phyloP scores from a whole-genome alignment of 345 rosid genomes.

The Salix caprea region DNA sequence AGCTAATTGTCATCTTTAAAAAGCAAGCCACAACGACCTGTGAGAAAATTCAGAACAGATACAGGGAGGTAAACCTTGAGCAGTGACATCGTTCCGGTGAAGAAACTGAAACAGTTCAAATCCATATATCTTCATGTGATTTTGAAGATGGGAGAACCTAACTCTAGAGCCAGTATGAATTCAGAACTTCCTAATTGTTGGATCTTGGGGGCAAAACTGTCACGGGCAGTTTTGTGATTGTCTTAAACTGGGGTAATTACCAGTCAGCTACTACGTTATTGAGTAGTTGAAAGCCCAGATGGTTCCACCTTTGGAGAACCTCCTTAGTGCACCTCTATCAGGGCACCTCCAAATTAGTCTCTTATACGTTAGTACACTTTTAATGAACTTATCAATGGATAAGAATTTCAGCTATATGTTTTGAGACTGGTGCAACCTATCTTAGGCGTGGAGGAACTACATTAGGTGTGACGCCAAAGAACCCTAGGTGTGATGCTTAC shows the following conservation, averaged over 20 bases:
- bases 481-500: not conserved
- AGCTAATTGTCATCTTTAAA: too few relatives aligned
- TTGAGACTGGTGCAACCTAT: not conserved
- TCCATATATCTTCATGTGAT: too few relatives aligned
- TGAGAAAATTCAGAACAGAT: too few relatives aligned
- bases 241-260: not conserved
- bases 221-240: not conserved
- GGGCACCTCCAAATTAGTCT: not conserved
- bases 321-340: not conserved
- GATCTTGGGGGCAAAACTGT: too few relatives aligned
- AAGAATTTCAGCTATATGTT: not conserved
- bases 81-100: too few relatives aligned
- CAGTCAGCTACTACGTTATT: not conserved
- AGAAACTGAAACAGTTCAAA: too few relatives aligned
- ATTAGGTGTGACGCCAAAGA: not conserved
- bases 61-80: too few relatives aligned
- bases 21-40: slow-evolving; percentile 18
- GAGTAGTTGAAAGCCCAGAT: not conserved
- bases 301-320: not conserved
- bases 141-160: too few relatives aligned
- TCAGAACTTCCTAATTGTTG: too few relatives aligned
- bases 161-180: too few relatives aligned
- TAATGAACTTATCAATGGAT: not conserved
- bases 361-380: not conserved
- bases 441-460: not conserved